A percentile compares a stretch with the other conserved stretches of the same genome.
phyloP scores from a whole-genome alignment of 169 alveolate genomes.

The Eimeria acervulina region DNA sequence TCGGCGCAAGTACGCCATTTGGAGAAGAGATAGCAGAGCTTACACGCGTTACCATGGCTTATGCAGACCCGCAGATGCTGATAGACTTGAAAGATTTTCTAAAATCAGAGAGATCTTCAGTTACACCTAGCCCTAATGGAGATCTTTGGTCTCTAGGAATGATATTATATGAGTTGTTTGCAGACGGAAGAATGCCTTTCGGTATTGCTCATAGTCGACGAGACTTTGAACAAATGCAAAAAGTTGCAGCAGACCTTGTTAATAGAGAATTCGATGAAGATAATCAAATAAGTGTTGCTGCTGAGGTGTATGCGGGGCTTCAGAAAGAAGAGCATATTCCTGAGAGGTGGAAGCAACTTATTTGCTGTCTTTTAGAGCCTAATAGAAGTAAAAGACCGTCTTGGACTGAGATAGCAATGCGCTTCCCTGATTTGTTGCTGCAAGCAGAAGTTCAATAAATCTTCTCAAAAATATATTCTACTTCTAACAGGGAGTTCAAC shows the following conservation, averaged over 20 bases:
- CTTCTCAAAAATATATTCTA: no score
- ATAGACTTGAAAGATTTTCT: not conserved
- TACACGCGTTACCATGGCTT: not conserved
- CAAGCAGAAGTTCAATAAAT: no score
- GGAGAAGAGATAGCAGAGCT: not conserved
- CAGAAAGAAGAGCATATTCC: not conserved
- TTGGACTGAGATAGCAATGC: not conserved
- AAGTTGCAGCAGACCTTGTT: not conserved
- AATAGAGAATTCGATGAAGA: not conserved
- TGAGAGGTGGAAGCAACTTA: not conserved
- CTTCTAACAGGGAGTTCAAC: no score
- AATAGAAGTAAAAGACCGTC: not conserved
- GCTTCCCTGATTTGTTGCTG: not conserved
- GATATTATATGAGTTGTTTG: conserved; percentile 38
- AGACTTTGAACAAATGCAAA: not conserved
- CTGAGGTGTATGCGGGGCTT: not conserved
- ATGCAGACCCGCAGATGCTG: conserved; percentile 38
- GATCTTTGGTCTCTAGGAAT: conserved; percentile 75
- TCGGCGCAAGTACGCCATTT: not conserved
- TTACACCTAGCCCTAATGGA: not conserved
- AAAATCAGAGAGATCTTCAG: not conserved
- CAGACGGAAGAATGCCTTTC: conserved; percentile 57
- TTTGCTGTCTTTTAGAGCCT: not conserved
- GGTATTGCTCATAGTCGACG: not conserved
- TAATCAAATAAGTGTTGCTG: not conserved